Evolutionary conservation across 2,329 filamentous ascomycete genomes (phyloP), one percentile per base, ranked within the genome.

Genomic region (Cadophora luteo-olivacea): DNA sequence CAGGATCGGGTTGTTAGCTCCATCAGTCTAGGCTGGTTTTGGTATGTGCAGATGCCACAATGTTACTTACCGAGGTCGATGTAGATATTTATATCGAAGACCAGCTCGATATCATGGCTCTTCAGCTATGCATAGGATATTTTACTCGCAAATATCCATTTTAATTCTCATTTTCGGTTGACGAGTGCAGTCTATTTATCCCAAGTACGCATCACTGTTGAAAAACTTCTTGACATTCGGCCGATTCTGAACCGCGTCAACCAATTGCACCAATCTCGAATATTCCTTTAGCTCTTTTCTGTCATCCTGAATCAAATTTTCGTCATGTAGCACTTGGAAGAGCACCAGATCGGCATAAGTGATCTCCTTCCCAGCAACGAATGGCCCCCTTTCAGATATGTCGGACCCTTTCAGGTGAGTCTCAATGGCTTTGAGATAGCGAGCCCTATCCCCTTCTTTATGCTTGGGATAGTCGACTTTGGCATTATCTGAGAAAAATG

Each of bases 361-460:
- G 41, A 79, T 69, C 7, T 74, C 70, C 19, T 75, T 69, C 0
- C 76, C 73, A 41, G 73, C 69, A 14, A 79, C 65, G 62, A 74
- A 78, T 8, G 77, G 75, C 1, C 78, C 75, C 6, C 64, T 63
- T 6, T 74, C 14, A 70, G 78, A 73, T 75, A 82, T 68, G 24
- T 77, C 72, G 29, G 73, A 72, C 4, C 65, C 67, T 24, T 70
- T 73, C 52, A 78, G 65, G 61, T 76, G 75, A 58, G 80, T 79
- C 49, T 81, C 80, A 72, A 81, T 76, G 12, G 78, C 77, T 65
- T 78, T 73, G 29, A 77, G 67, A 64, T 71, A 76, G 22, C 64
- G 55, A 4, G 64, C 61, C 33, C 74, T 72, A 29, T 70, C 64
- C 2, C 66, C 72, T 51, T 72, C 58, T 58, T 75, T 65, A 58